Conservation (phyloP, 2,329 filamentous ascomycete species). For the Fusarium sarcochroum region DNA sequence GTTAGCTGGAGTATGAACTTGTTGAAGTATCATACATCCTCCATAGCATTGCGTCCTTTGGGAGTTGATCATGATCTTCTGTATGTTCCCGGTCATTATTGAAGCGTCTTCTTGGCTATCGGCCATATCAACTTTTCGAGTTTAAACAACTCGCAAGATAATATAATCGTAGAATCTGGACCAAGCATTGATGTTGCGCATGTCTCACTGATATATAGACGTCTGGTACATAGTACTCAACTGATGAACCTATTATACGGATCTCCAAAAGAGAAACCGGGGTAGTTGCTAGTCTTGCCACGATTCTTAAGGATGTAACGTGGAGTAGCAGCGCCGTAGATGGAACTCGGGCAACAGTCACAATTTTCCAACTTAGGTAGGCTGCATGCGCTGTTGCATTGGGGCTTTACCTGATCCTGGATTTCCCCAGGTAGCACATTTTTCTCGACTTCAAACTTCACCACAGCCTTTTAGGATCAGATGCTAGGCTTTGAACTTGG, state of each 20-base stretch:
- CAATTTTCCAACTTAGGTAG: not conserved
- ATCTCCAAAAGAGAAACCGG: too few relatives aligned
- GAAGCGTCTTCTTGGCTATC: too few relatives aligned
- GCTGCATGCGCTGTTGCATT: constrained; percentile 28
- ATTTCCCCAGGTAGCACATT: not conserved
- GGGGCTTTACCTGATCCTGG: constrained; percentile 13
- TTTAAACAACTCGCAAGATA: too few relatives aligned
- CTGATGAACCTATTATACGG: too few relatives aligned
- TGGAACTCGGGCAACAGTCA: constrained; percentile 15
- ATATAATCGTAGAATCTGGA: too few relatives aligned
- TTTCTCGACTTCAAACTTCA: constrained; percentile 12
- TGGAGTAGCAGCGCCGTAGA: constrained; percentile 11
- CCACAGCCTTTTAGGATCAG: not conserved
- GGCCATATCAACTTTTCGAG: too few relatives aligned
- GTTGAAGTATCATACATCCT: not conserved
- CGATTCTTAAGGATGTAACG: not conserved
- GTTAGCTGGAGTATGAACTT: constrained; percentile 5
- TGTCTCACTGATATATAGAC: too few relatives aligned
- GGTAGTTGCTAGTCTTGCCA: not conserved
- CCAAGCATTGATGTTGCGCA: too few relatives aligned
- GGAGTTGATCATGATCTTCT: not conserved
- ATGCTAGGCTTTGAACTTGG: not conserved
- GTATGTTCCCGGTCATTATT: too few relatives aligned
- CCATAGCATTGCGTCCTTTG: not conserved
- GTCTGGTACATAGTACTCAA: too few relatives aligned